These are phyloP conservation scores for Stromatinia cepivora DNA, from an alignment of 2,329 filamentous ascomycete genomes.

Conservation along the genomic window DNA sequence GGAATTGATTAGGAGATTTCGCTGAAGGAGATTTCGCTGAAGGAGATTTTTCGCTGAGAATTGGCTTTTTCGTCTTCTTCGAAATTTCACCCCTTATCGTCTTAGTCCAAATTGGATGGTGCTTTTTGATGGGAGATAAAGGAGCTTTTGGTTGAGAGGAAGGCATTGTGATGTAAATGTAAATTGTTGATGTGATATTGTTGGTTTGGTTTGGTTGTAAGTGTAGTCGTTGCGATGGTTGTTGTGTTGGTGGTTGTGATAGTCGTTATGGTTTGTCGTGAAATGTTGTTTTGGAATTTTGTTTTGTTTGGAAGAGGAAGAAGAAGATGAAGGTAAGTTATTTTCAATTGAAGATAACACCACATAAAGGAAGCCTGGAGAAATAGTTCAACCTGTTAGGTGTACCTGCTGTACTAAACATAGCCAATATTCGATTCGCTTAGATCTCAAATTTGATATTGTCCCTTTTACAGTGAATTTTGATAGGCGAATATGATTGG, in stretches of 20 bases:
- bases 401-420: background rate
- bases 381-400: background rate
- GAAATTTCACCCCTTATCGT: background rate
- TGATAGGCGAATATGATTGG: background rate
- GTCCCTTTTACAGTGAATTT: background rate
- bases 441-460: background rate
- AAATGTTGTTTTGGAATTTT: background rate
- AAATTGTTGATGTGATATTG: background rate
- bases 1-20: background rate
- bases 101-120: background rate
- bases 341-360: background rate
- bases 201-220: background rate
- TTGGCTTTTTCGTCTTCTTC: background rate
- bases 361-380: background rate
- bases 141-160: background rate
- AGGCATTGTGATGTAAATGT: conserved; percentile 1
- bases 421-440: background rate
- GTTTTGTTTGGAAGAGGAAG: background rate
- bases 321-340: background rate
- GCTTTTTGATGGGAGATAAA: background rate
- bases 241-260: background rate
- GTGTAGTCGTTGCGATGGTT: background rate
- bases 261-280: background rate
- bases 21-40: background rate
- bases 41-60: background rate